phyloP scores from a whole-genome alignment of 2,329 filamentous ascomycete genomes.

The Aspergillus sp. region DNA sequence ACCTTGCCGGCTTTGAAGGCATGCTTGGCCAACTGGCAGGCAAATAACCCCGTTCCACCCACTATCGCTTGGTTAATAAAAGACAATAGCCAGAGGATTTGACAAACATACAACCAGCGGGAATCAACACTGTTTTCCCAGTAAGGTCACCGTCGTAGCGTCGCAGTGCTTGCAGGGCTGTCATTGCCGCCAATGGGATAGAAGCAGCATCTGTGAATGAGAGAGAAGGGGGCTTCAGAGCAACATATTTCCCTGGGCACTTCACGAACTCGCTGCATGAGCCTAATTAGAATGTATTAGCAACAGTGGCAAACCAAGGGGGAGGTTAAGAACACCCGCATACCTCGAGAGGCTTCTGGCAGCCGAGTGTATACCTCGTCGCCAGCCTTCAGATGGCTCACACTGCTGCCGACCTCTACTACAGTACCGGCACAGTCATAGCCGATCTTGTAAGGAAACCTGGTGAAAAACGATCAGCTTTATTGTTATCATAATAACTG shows the following conservation, averaged over 20 bases:
- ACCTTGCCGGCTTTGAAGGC: constrained; percentile 48
- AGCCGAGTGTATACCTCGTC: constrained; percentile 40
- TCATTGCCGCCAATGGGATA: constrained; percentile 41
- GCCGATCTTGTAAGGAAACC: constrained; percentile 45
- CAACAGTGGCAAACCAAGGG: background rate
- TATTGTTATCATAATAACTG: background rate
- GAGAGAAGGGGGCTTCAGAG: constrained; percentile 40
- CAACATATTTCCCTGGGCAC: constrained; percentile 31
- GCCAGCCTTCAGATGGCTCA: constrained; percentile 36
- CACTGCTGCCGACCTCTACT: constrained; percentile 31
- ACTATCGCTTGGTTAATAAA: constrained; percentile 24
- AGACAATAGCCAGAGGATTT: background rate
- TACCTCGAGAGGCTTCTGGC: constrained; percentile 31
- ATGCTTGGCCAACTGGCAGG: constrained; percentile 51
- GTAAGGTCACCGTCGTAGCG: constrained; percentile 46
- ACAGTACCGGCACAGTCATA: constrained; percentile 44
- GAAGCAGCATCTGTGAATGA: constrained; percentile 45
- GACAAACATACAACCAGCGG: constrained; percentile 38
- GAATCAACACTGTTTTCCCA: constrained; percentile 53
- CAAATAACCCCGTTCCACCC: constrained; percentile 47
- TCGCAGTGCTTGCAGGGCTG: constrained; percentile 45
- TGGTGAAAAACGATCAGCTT: constrained; percentile 7
- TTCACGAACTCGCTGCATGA: constrained; percentile 38
- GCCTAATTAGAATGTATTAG: constrained; percentile 18
- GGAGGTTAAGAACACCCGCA: background rate